Percentiles rank a stretch among this genome's conserved stretches.
Conservation (phyloP, 352 stramenopile genomes). For the Pythium scleroteichum region DNA sequence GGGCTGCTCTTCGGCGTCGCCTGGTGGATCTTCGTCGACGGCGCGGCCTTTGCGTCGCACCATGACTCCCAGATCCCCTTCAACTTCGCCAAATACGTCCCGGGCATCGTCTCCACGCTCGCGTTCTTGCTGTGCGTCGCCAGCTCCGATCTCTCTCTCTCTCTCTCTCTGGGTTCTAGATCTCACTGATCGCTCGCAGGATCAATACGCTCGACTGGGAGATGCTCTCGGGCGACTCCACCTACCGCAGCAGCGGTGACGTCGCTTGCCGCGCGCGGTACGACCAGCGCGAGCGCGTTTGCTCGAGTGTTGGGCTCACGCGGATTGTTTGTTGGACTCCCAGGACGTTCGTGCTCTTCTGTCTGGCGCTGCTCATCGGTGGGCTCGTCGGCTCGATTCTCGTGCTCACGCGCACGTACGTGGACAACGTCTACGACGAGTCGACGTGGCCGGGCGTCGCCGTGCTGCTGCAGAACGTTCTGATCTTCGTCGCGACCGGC, state of each 20-base stretch:
- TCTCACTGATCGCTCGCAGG: constrained; percentile 19
- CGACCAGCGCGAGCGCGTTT: background rate
- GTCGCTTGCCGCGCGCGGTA: constrained; percentile 48
- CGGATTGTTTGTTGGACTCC: background rate
- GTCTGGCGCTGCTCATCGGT: constrained; percentile 42
- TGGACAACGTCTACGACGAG: constrained; percentile 54
- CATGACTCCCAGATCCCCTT: constrained; percentile 59
- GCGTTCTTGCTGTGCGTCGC: constrained; percentile 53
- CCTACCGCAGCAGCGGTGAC: constrained; percentile 40
- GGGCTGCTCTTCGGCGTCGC: constrained; percentile 54
- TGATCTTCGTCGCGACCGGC: constrained; percentile 58
- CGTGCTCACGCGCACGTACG: constrained; percentile 63
- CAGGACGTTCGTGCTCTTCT: constrained; percentile 59
- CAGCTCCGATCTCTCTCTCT: background rate
- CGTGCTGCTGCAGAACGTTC: constrained; percentile 61
- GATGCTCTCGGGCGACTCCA: constrained; percentile 51
- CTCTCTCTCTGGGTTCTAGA: background rate
- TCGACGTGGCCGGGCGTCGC: constrained; percentile 57
- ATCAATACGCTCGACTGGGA: constrained; percentile 69
- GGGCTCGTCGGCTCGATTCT: constrained; percentile 50
- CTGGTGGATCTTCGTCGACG: constrained; percentile 67
- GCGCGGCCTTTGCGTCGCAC: constrained; percentile 41
- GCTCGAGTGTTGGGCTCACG: too few relatives aligned
- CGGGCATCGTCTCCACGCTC: constrained; percentile 54
- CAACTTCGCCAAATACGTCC: constrained; percentile 58